These are phyloP conservation scores for Globomyces sp. DNA, from an alignment of 371 early-diverging fungal species.

Conservation along the genomic window DNA sequence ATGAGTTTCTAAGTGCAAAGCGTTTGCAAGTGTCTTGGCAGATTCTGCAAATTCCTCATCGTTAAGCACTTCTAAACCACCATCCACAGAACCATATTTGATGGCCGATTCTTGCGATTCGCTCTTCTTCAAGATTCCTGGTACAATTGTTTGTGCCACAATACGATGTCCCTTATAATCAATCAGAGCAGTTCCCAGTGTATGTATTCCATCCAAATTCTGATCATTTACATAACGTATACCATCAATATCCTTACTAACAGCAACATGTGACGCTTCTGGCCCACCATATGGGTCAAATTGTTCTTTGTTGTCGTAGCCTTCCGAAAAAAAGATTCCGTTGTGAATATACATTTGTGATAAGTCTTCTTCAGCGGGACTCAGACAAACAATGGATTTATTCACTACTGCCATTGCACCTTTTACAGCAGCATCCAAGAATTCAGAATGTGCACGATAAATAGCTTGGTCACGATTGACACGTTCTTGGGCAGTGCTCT, in stretches of 20 bases:
- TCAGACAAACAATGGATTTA: conserved; percentile 74
- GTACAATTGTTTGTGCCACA: conserved; percentile 91
- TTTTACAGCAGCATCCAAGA: conserved; percentile 83
- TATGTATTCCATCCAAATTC: conserved; percentile 68
- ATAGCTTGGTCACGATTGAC: conserved; percentile 81
- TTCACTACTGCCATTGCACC: conserved; percentile 85
- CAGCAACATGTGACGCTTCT: conserved; percentile 89
- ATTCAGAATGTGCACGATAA: conserved; percentile 82
- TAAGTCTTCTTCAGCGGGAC: conserved; percentile 73
- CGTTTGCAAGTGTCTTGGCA: conserved; percentile 68
- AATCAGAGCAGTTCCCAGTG: conserved; percentile 84
- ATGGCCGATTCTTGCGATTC: conserved; percentile 53
- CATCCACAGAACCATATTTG: conserved; percentile 87
- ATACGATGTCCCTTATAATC: conserved; percentile 90
- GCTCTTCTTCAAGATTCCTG: conserved; percentile 61
- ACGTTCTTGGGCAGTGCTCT: conserved; percentile 74
- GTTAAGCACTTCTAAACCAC: conserved; percentile 67
- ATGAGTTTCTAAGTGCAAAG: conserved; percentile 80
- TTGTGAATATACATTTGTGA: conserved; percentile 88
- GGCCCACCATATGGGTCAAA: conserved; percentile 85
- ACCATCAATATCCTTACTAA: conserved; percentile 91
- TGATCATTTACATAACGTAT: conserved; percentile 73
- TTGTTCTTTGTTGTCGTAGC: conserved; percentile 81
- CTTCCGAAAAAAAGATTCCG: conserved; percentile 93
- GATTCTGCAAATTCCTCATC: conserved; percentile 73